Evolutionary conservation across 441 rosid genomes (phyloP), one percentile per base, ranked within the genome.

Genomic region (Eutrema salsugineum): DNA sequence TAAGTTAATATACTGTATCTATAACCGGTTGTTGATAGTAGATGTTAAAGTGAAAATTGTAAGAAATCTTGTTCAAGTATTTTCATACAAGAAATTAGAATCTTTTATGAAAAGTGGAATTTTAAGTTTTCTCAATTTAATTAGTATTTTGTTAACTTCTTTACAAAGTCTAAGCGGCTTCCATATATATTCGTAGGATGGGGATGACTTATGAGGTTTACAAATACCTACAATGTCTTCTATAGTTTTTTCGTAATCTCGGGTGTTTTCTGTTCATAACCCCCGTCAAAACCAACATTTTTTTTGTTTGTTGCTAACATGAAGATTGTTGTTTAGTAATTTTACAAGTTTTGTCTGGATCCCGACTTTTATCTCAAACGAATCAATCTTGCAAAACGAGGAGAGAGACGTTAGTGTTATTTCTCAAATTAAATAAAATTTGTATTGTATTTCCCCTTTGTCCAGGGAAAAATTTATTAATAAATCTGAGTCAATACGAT

Each of bases 401-500:
- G 64, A 54, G 63, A 63, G 69, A 63, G 40, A 72, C 70, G 64
- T 63, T 63, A 63, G 10, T 61, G 36, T 62, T 50, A 51, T 35
- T 69, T 24, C 46, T 58, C 49, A 14, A 44, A 68, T 28, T 12
- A 28, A 38, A 60, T 59, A 38, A 27, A 38, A 49, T 14, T 43
- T 47, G 40, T 33, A 38, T 10, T 27, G n/a, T 12, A 11, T 57
- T 57, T 32, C 14, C 28, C 28, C 24, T 5, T 71, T 61, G 5
- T 4, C 54, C 9, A 15, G 54, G 4, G 42, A 32, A 5, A n/a
- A n/a, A 22, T 1, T 22, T 22, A 54, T 42, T 16, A 8, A n/a
- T 58, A 49, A 48, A 39, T 39, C 3, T 3, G 40, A 66, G 78
- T 73, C 68, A 50, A 73, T 66, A 58, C 68, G 63, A 66, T 73